These are phyloP conservation scores for Myrmaecium sp. DNA, from an alignment of 2,329 filamentous ascomycete species.

Conservation along the genomic window DNA sequence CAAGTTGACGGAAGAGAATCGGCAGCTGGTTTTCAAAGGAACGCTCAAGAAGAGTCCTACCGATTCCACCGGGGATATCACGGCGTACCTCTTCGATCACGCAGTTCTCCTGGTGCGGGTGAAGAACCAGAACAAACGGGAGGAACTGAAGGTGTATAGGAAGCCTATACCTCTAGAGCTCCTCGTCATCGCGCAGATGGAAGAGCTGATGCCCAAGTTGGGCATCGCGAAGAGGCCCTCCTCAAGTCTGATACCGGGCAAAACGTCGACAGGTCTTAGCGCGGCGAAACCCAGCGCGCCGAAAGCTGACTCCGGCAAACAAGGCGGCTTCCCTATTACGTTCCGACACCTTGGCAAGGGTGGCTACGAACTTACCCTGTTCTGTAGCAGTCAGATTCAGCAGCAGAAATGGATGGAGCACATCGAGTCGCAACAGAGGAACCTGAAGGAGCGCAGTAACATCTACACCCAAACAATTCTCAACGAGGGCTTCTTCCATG, in stretches of 20 bases:
- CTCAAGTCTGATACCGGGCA: slow-evolving; percentile 57
- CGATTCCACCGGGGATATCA: slow-evolving; percentile 68
- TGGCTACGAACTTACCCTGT: slow-evolving; percentile 83
- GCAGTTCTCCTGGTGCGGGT: slow-evolving; percentile 80
- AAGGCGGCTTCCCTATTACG: slow-evolving; percentile 83
- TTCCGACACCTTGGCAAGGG: slow-evolving; percentile 93
- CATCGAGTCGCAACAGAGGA: slow-evolving; percentile 80
- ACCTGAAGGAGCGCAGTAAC: slow-evolving; percentile 58
- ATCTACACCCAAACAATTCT: slow-evolving; percentile 52
- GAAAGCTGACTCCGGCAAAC: slow-evolving; percentile 29
- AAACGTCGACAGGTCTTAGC: slow-evolving; percentile 24
- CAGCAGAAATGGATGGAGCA: slow-evolving; percentile 95
- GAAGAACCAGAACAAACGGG: slow-evolving; percentile 81
- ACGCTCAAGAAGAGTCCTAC: slow-evolving; percentile 83
- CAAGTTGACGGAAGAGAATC: slow-evolving; percentile 82
- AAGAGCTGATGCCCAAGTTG: slow-evolving; percentile 71
- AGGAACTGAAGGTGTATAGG: slow-evolving; percentile 89
- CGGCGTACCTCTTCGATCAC: slow-evolving; percentile 91
- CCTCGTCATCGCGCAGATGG: slow-evolving; percentile 90
- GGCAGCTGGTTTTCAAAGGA: slow-evolving; percentile 88
- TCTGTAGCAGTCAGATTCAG: slow-evolving; percentile 67
- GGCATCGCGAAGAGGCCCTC: slow-evolving; percentile 75
- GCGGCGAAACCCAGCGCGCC: slow-evolving; percentile 12
- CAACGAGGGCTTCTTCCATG: slow-evolving; percentile 81
- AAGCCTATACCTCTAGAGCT: slow-evolving; percentile 91